Base-by-base conservation (phyloP, 768 basidiomycete species). In the Lentinus brumalis region DNA sequence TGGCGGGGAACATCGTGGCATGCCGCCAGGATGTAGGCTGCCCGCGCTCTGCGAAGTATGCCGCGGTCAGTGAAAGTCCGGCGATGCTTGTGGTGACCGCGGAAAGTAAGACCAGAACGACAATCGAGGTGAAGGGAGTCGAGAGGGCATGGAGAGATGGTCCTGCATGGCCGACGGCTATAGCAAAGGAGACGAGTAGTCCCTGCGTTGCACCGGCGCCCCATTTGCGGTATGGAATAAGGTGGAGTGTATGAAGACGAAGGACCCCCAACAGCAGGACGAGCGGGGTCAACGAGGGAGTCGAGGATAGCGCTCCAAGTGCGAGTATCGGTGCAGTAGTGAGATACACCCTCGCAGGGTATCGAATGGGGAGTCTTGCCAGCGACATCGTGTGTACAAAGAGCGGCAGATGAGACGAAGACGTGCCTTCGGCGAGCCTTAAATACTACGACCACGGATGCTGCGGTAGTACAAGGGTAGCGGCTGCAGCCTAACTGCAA, bases 1-100 rank as follows among this genome's bases (percentile, higher is more conserved):
- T 65, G 0, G 81, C 79, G 0, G 91, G 91, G 70, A 93, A 91
- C 40, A 88, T 64, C 0, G 83, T 77, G 12, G 85, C 56, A 63
- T 80, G 82, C 2, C 77, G 61, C 78, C 82, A 83, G 16, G 47
- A 74, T 1, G 62, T 62, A 58, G 57, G 18, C 67, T 77, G 71
- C 53, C 79, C 16, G 30, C 71, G 73, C 14, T 77, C 75, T 45
- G 81, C 75, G 18, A 78, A 56, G 60, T 77, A 78, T 8, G 85
- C 61, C 5, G 75, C 61, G 6, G 66, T 26, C 31, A 88, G 45
- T 62, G 18, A 65, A 14, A 57, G 26, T 18, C 60, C 41, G 61
- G 30, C 64, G 18, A 72, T 40, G 14, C 56, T 4, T 29, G 87
- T 85, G 0, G 83, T 80, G 0, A 77, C 9, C 0, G 73, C 64